Base-by-base conservation (phyloP, 805 yeast genomes). In the Sugiyamaella marilandica region DNA sequence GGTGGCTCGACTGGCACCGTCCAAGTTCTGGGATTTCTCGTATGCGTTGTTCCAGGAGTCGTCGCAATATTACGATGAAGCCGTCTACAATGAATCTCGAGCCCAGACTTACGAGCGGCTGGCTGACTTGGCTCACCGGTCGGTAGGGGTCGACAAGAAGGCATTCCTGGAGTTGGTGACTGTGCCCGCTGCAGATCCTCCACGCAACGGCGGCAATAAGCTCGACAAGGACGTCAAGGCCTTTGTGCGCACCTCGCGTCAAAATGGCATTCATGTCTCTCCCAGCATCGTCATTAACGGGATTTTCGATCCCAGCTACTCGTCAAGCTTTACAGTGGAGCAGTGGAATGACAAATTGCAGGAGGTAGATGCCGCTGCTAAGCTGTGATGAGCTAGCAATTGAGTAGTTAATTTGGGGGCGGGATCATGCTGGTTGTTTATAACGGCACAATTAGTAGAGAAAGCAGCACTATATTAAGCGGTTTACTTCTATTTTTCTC, bases 271-370 rank as follows among this genome's bases (percentile, higher is more conserved):
- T 36, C 96, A 89, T 64, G 83, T 85, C n/a, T 86, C 94, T 2
- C 96, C 96, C 18, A 83, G 94, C 3, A 85, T 87, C 11, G 67
- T 78, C 18, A 70, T 88, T 37, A 79, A 87, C 65, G 96, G 96
- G 1, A 79, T 85, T 47, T 74, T 74, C 19, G 78, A 77, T 57
- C 72, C 73, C 34, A 60, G 73, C 5, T 76, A 88, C 61, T 85
- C 84, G 60, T 81, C 89, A 41, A 80, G 89, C 8, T 78, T 82
- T 48, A 71, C 79, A 4, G 61, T 73, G 4, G 81, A 73, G 2
- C 75, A 74, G 10, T 72, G 77, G 77, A 19, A 60, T 11, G 65
- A 62, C 48, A 62, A 62, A 55, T 55, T 64, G 18, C 45, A 24
- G 34, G 29, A 44, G 13, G 32, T 49, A 18, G 55, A 47, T 19